Evolutionary conservation across 495 filamentous ascomycete genomes (phyloP).

Genomic region (Xylaria nigripes): DNA sequence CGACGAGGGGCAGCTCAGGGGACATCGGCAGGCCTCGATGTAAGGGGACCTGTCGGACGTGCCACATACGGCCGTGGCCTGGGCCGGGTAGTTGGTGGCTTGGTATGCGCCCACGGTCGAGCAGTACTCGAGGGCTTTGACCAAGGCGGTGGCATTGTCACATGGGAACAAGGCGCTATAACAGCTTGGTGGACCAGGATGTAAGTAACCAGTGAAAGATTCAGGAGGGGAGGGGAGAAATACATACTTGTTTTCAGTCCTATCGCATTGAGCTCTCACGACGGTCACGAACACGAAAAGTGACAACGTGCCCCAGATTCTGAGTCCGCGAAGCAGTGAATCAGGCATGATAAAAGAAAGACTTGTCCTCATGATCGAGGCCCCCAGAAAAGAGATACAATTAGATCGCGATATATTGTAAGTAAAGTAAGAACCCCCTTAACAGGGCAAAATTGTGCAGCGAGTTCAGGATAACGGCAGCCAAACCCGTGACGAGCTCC

Average conservation of each 20-base stretch:
- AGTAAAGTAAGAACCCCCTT: neutral
- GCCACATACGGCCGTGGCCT: slow-evolving; percentile 21
- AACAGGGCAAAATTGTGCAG: neutral
- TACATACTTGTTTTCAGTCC: neutral
- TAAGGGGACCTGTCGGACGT: slow-evolving; percentile 17
- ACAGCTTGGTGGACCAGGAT: slow-evolving; percentile 16
- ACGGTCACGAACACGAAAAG: slow-evolving; percentile 13
- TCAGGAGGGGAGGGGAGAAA: neutral
- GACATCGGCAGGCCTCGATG: slow-evolving; percentile 21
- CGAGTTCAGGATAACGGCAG: neutral
- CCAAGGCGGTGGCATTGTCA: slow-evolving; percentile 12
- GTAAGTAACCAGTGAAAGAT: neutral
- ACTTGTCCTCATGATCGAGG: too few relatives aligned
- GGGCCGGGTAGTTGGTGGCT: slow-evolving; percentile 21
- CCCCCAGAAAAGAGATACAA: too few relatives aligned
- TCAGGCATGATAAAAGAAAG: neutral
- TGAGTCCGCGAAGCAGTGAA: neutral
- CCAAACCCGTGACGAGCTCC: neutral
- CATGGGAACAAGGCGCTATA: slow-evolving; percentile 24
- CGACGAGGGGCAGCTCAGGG: slow-evolving; percentile 14
- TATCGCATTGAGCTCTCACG: slow-evolving; percentile 16
- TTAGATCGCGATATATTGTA: neutral
- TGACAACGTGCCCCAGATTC: slow-evolving; percentile 2
- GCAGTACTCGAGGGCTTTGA: slow-evolving; percentile 18
- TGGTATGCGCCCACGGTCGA: slow-evolving; percentile 20